Evolutionary conservation across 1,139 yeast species (phyloP).

Genomic region (Taphrina populina): DNA sequence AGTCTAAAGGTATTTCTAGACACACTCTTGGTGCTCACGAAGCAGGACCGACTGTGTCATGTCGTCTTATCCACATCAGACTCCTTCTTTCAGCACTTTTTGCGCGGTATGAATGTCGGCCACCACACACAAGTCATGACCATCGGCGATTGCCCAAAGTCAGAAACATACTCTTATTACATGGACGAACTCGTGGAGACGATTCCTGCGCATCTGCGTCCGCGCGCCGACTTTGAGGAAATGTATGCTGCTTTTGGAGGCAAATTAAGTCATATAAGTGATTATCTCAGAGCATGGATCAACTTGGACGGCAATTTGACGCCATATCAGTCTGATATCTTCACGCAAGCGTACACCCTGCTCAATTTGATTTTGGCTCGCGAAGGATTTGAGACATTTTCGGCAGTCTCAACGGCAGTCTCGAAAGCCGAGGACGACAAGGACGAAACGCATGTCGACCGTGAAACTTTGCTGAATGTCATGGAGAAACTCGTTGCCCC

Average conservation of each 20-base stretch:
- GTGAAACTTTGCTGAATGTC: constrained; percentile 14
- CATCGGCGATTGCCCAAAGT: constrained; percentile 19
- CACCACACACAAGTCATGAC: constrained; percentile 27
- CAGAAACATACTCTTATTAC: constrained; percentile 15
- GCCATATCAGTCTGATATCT: constrained; percentile 24
- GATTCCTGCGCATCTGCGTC: constrained; percentile 22
- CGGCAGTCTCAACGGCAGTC: constrained; percentile 14
- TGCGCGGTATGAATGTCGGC: constrained; percentile 23
- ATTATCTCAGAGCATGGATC: constrained; percentile 14
- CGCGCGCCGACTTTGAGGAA: constrained; percentile 19
- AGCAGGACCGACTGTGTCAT: constrained; percentile 29
- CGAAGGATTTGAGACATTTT: constrained; percentile 27
- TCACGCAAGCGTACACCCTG: constrained; percentile 28
- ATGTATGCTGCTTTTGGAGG: constrained; percentile 25
- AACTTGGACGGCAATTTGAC: constrained; percentile 16
- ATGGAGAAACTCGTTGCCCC: constrained; percentile 23
- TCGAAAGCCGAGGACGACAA: constrained; percentile 6
- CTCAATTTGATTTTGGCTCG: constrained; percentile 24
- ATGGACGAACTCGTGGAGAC: constrained; percentile 24
- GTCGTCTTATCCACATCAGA: constrained; percentile 23
- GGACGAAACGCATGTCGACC: constrained; percentile 13
- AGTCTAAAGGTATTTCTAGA: constrained; percentile 29
- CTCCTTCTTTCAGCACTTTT: constrained; percentile 31
- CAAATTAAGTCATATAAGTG: constrained; percentile 23
- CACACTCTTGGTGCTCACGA: constrained; percentile 28